phyloP scores from a whole-genome alignment of 805 yeast species.

The Yarrowia alimentaria region DNA sequence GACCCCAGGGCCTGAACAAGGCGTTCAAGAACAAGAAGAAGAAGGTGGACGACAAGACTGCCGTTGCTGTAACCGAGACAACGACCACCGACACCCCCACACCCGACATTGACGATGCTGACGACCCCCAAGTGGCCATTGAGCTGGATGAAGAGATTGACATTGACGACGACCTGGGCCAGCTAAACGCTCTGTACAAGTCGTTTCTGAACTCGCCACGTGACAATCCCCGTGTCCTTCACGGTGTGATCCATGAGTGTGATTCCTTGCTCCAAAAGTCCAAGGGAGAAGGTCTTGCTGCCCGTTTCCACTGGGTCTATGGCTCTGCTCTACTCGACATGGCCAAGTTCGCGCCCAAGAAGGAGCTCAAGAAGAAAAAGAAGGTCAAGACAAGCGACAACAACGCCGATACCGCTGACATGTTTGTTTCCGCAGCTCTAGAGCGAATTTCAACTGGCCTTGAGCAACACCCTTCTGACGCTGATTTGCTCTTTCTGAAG shows the following conservation, averaged over 20 bases:
- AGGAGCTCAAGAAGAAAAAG: conserved; percentile 31
- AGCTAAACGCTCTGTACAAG: conserved; percentile 68
- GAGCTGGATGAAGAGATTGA: conserved; percentile 70
- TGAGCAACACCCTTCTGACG: conserved; percentile 48
- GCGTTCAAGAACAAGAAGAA: conserved; percentile 47
- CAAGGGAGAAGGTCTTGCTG: conserved; percentile 36
- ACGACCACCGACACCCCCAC: not conserved
- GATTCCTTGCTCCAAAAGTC: conserved; percentile 59
- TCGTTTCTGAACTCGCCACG: conserved; percentile 57
- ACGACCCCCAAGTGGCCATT: conserved; percentile 62
- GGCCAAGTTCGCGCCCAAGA: conserved; percentile 35
- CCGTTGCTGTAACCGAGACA: not conserved
- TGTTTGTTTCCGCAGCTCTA: conserved; percentile 65
- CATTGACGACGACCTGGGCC: conserved; percentile 76
- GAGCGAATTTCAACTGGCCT: conserved; percentile 67
- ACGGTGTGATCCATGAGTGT: conserved; percentile 91
- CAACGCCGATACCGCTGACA: conserved; percentile 44
- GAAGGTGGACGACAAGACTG: conserved; percentile 28
- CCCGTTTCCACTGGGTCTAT: conserved; percentile 65
- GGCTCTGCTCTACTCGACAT: conserved; percentile 53
- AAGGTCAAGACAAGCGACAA: conserved; percentile 31
- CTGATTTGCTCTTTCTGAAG: conserved; percentile 51
- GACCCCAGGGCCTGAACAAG: conserved; percentile 65
- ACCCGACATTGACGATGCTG: conserved; percentile 39
- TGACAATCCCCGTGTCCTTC: conserved; percentile 43